Base-by-base conservation (phyloP, 108 stramenopile species). In the Fistulifera solaris region DNA sequence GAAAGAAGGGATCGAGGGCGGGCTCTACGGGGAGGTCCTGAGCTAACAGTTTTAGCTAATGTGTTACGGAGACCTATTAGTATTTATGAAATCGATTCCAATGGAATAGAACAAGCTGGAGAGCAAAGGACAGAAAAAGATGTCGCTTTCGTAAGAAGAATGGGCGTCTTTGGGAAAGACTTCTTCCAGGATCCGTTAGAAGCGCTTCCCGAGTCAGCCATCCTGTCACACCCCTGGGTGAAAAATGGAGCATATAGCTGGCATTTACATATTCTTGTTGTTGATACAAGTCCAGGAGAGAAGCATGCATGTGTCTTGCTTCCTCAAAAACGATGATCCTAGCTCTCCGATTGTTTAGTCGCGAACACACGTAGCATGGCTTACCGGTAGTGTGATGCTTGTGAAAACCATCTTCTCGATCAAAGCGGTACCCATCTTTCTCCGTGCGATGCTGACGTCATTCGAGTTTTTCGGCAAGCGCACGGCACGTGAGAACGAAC, bases 1-100 rank as follows among this genome's bases (percentile, higher is more conserved):
- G 16, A 61, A 40, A 47, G 64, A 66, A 35, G 84, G 84, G 12
- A 61, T 51, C n/a, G 16, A 70, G 28, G 81, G 81, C 21, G 80
- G 78, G 2, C 42, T 87, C 44, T 73, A 83, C 24, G 86, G 82
- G 86, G 86, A 18, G 86, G 86, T 13, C 81, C 82, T 12, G 86
- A 87, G 57, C 59, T 87, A 45, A 83, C 80, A 21, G 80, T 74
- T 1, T 52, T 87, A 48, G 58, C 80, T 27, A 87, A 87, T 61
- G 53, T 87, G 3, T 67, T 87, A 46, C 65, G 80, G 48, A 61
- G 86, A n/a, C 86, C 86, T n/a, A 87, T 87, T 53, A 66, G 70
- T 11, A 81, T 83, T 40, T 87, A 81, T 63, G 81, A 87, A 56
- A 31, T 81, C 22, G 68, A 63, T 42, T 8, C 3, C 8, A 53